Evolutionary conservation across 371 early-diverging fungal genomes (phyloP).

Genomic region (Mortierella sp.): DNA sequence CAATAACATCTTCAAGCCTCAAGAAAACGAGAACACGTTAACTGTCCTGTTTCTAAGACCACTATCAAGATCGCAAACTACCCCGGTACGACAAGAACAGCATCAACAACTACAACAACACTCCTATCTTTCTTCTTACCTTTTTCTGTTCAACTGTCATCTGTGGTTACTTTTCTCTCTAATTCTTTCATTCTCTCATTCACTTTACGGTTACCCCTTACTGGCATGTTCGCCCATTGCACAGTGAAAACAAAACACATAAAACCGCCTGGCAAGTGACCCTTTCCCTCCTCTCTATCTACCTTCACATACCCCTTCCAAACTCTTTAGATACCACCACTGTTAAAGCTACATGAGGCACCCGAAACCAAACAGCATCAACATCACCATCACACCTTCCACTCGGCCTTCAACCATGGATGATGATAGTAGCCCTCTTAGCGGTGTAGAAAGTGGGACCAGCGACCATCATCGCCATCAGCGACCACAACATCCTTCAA

Average conservation of each 20-base stretch:
- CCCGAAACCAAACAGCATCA: constrained; percentile 9
- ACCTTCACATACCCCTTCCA: not conserved
- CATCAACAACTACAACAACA: too few relatives aligned
- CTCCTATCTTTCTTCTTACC: too few relatives aligned
- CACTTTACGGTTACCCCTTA: too few relatives aligned
- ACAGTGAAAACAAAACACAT: not conserved
- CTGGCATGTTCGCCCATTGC: too few relatives aligned
- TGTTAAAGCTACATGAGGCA: not conserved
- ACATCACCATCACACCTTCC: constrained; percentile 34
- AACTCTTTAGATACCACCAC: not conserved
- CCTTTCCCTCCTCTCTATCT: not conserved
- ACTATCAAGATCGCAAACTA: too few relatives aligned
- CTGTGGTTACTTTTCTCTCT: too few relatives aligned
- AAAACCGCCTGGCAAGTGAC: not conserved
- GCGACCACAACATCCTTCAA: not conserved
- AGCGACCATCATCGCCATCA: not conserved
- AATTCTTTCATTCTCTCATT: too few relatives aligned
- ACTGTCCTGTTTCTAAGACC: too few relatives aligned
- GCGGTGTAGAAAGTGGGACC: not conserved
- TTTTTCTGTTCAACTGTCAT: too few relatives aligned
- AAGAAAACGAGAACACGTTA: too few relatives aligned
- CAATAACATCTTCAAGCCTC: too few relatives aligned
- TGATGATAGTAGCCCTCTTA: not conserved
- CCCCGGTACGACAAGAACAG: too few relatives aligned
- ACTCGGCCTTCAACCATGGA: constrained; percentile 21